Base-by-base conservation (phyloP, 2,329 filamentous ascomycete genomes). In the Polytolypa hystricis region DNA sequence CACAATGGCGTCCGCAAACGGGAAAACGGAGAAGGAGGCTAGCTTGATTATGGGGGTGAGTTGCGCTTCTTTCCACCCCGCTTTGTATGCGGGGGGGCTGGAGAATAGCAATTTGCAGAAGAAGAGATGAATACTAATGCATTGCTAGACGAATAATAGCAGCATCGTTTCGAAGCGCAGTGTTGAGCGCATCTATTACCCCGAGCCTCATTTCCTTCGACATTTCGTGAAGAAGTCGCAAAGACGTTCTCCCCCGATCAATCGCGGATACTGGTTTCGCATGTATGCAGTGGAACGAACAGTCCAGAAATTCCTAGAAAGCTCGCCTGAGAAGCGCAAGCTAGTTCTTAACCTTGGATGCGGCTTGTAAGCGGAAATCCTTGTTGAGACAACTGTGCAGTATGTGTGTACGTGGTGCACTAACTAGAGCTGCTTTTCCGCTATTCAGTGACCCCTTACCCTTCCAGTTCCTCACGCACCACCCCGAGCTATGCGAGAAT, bases 141-240 rank as follows among this genome's bases (percentile, higher is more conserved):
- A 18, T 25, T 44, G 30, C 34, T 49, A 83, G 74, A 95, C 86
- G 40, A 94, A 94, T 56, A 87, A 79, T 55, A 89, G 83, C 60
- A 93, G 84, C 52, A 94, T 94, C 47, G 80, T 87, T 11, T 94
- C 86, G 10, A 95, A 95, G 57, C 70, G 86, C 47, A 91, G 85
- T 50, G 87, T 95, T n/a, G 86, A 94, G 54, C 79, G 79, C 48
- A 66, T 93, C 10, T 95, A 95, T 58, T 80, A 83, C 53, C 70
- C 80, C 23, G 77, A 93, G 51, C 74, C 81, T 18, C 82, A 93
- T 55, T 93, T 84, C 64, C 89, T 91, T 48, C 79, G 82, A 31
- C 80, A 84, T 53, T 95, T 95, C 58, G 84, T 93, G 21, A 79
- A 74, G 47, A 93, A 87, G 56, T 81, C 82, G 47, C 79, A 85